A percentile compares a stretch with the other conserved stretches of the same genome.
phyloP scores from a whole-genome alignment of 805 yeast species.

The Ogataea henricii region DNA sequence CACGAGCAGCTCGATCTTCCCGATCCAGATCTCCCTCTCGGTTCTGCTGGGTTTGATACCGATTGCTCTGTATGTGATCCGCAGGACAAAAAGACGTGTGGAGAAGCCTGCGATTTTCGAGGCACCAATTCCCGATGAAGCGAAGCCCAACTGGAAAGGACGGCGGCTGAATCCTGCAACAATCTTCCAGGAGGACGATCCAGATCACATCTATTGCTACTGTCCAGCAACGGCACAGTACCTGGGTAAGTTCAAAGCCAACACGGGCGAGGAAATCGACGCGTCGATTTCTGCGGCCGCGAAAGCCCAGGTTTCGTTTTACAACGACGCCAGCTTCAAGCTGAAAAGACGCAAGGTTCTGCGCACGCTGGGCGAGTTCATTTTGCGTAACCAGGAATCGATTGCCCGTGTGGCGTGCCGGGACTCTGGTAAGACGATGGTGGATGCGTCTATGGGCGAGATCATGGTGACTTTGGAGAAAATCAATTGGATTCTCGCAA shows the following conservation, averaged over 20 bases:
- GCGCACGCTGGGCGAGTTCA: conserved; percentile 67
- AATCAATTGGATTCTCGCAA: conserved; percentile 80
- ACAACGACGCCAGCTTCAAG: conserved; percentile 51
- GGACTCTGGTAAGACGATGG: conserved; percentile 93
- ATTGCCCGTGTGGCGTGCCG: conserved; percentile 93
- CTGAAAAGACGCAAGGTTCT: conserved; percentile 69
- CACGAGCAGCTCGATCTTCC: conserved; percentile 20
- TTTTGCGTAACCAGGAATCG: conserved; percentile 79
- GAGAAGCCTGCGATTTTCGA: conserved; percentile 48
- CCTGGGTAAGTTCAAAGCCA: conserved; percentile 70
- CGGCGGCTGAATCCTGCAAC: conserved; percentile 68
- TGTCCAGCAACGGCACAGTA: conserved; percentile 97
- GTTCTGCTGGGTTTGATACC: conserved; percentile 29
- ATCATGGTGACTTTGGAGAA: conserved; percentile 94
- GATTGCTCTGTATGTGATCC: conserved; percentile 21
- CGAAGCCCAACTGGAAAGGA: conserved; percentile 91
- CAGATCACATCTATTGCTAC: conserved; percentile 72
- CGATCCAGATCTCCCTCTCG: conserved; percentile 34
- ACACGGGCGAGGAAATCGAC: conserved; percentile 73
- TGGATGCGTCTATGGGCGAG: conserved; percentile 96
- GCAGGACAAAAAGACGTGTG: conserved; percentile 26
- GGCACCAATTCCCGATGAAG: conserved; percentile 69
- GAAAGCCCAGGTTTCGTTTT: conserved; percentile 56
- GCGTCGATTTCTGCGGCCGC: conserved; percentile 52
- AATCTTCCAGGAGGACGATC: conserved; percentile 60